Percentiles rank a stretch among this genome's conserved stretches.
phyloP scores from a whole-genome alignment of 2,329 filamentous ascomycete genomes.

The Lojkania enalia region DNA sequence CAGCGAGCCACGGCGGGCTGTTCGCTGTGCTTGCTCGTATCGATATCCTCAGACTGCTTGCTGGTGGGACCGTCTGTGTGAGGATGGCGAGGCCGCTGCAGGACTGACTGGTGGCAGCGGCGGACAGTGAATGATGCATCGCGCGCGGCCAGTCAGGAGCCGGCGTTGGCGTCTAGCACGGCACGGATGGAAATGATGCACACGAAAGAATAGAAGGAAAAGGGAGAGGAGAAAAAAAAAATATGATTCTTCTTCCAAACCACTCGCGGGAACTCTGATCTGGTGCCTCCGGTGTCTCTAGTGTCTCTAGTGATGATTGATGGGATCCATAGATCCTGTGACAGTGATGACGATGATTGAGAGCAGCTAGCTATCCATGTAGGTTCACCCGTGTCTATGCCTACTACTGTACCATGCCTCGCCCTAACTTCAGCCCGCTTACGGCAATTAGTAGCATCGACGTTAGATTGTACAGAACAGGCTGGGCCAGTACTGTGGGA shows the following conservation, averaged over 20 bases:
- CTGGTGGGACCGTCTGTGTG: conserved; percentile 17
- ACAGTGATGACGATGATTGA: too few relatives aligned
- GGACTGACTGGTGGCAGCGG: not conserved
- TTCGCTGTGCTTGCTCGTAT: conserved; percentile 33
- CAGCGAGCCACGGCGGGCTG: conserved; percentile 26
- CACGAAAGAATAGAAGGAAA: too few relatives aligned
- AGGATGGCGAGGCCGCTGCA: conserved; percentile 1
- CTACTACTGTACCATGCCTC: too few relatives aligned
- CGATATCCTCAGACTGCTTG: conserved; percentile 27
- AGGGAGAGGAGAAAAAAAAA: too few relatives aligned
- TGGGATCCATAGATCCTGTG: conserved; percentile 2
- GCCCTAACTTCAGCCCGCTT: conserved; percentile 29
- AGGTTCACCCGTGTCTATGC: too few relatives aligned
- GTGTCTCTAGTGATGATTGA: conserved; percentile 4
- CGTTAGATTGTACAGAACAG: conserved; percentile 10
- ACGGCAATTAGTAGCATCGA: conserved; percentile 20
- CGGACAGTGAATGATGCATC: not conserved
- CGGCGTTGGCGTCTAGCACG: conserved; percentile 32
- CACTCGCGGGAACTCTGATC: too few relatives aligned
- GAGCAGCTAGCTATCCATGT: not conserved
- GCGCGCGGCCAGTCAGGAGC: conserved; percentile 9
- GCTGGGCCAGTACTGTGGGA: conserved; percentile 17
- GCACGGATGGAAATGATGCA: conserved; percentile 33
- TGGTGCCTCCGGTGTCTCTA: too few relatives aligned
- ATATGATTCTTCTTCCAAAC: too few relatives aligned